Evolutionary conservation across 306 rosid genomes (phyloP), one percentile per base, ranked within the genome.

Genomic region (Rosa persica): DNA sequence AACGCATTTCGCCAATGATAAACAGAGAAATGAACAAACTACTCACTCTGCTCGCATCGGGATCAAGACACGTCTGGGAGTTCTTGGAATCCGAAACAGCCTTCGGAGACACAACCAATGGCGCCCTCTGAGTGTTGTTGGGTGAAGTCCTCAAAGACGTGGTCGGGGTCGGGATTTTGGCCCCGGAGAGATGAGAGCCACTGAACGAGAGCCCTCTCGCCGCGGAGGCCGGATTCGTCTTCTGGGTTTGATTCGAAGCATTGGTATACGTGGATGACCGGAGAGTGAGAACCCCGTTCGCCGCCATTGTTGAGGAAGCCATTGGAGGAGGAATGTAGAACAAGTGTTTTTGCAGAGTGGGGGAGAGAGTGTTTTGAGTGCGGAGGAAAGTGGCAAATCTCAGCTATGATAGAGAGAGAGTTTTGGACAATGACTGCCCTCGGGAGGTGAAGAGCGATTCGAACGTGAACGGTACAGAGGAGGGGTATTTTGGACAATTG

Each of bases 31-130:
- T 7, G 27, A n/a, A 42, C 5, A 58, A 61, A 23, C 2, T 20
- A 81, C 96, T 58, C 10, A 93, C 99, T 57, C 97, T 89, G 83
- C 99, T 95, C 22, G 99, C 99, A 47, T 95, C 99, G 9, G 99
- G 99, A 85, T 95, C 99, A 58, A 95, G 98, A 39, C 99, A 95
- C 0, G 98, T 95, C 76, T 95, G 99, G 0, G 98, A 95, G 79
- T 91, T 92, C 78, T 86, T 90, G 1, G 99, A 89, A 83, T 95
- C 99, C 58, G 99, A 95, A 77, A 92, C 99, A 1, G 99, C 99
- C 65, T 78, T 93, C 0, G 99, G 98, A 51, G 94, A 72, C 9
- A 95, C 94, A 71, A 91, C 86, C 48, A 73, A 22, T 2, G 92
- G 86, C 17, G 73, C 17, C 40, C 81, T 65, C 12, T 38, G 51